Percentiles rank a stretch among this genome's conserved stretches.
phyloP scores from a whole-genome alignment of 768 basidiomycete species.

The Naganishia onofrii region DNA sequence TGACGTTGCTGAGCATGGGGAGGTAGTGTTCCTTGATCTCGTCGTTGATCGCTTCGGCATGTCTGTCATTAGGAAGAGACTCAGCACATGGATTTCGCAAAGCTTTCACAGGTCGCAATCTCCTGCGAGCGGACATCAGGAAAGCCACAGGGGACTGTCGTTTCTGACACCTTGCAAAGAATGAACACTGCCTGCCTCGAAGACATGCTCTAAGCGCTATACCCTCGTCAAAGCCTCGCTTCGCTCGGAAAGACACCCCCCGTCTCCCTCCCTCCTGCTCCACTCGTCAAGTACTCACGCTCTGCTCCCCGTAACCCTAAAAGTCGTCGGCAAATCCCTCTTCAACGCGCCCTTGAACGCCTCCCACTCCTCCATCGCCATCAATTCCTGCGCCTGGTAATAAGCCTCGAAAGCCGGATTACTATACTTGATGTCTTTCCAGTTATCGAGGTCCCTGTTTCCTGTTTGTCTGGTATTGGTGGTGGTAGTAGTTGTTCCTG shows the following conservation, averaged over 20 bases:
- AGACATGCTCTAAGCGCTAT: too few species aligned
- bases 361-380: conserved; percentile 74
- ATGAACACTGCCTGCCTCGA: too few species aligned
- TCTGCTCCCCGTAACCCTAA: conserved; percentile 83
- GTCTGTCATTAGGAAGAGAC: conserved; percentile 53
- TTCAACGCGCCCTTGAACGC: conserved; percentile 65
- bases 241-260: neutral
- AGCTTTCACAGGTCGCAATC: too few species aligned
- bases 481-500: too few species aligned
- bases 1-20: conserved; percentile 67
- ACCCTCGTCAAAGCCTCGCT: too few species aligned
- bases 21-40: conserved; percentile 75
- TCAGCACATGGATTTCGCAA: too few species aligned
- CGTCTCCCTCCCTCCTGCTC: too few species aligned
- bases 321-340: conserved; percentile 82
- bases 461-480: conserved; percentile 8
- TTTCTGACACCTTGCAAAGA: too few species aligned
- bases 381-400: conserved; percentile 63
- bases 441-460: conserved; percentile 21
- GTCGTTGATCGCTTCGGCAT: conserved; percentile 67
- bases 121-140: too few species aligned
- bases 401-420: conserved; percentile 25
- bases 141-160: too few species aligned
- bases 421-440: conserved; percentile 19
- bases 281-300: conserved; percentile 68